Conservation (phyloP, 331 rosid genomes). For the Ulmus americana region DNA sequence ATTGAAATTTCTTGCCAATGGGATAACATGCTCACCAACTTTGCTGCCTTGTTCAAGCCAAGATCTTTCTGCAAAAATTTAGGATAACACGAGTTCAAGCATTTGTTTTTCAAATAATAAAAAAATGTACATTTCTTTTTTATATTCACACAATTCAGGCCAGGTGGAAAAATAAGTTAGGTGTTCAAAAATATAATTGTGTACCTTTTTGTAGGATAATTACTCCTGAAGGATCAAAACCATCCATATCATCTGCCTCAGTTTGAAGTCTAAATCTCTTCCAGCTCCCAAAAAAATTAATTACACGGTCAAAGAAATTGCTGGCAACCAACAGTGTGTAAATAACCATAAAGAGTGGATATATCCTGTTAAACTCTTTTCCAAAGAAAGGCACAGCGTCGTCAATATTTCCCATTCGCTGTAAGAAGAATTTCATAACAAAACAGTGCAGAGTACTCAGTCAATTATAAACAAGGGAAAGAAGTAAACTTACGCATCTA, state of each 20-base stretch:
- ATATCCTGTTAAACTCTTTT: constrained; percentile 65
- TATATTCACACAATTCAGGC: neutral
- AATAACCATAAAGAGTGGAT: constrained; percentile 91
- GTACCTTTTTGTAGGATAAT: constrained; percentile 83
- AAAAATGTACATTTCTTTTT: neutral
- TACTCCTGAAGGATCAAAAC: constrained; percentile 83
- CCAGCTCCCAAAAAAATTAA: constrained; percentile 82
- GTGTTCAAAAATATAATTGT: neutral
- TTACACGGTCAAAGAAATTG: constrained; percentile 75
- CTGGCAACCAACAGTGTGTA: constrained; percentile 89
- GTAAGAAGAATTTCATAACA: constrained; percentile 38
- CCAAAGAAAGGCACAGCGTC: constrained; percentile 86
- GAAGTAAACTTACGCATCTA: neutral
- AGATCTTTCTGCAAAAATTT: constrained; percentile 50
- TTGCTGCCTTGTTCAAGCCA: constrained; percentile 83
- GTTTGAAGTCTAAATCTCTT: constrained; percentile 64
- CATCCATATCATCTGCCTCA: constrained; percentile 84
- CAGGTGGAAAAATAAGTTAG: neutral
- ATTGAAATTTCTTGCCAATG: constrained; percentile 72
- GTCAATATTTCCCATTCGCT: constrained; percentile 92
- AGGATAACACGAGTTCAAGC: constrained; percentile 1
- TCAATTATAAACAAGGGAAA: constrained; percentile 9
- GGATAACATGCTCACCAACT: constrained; percentile 80
- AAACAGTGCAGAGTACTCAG: constrained; percentile 23
- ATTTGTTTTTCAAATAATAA: neutral